Evolutionary conservation across 305 asterid genomes (phyloP).

Genomic region (Striga hermonthica): DNA sequence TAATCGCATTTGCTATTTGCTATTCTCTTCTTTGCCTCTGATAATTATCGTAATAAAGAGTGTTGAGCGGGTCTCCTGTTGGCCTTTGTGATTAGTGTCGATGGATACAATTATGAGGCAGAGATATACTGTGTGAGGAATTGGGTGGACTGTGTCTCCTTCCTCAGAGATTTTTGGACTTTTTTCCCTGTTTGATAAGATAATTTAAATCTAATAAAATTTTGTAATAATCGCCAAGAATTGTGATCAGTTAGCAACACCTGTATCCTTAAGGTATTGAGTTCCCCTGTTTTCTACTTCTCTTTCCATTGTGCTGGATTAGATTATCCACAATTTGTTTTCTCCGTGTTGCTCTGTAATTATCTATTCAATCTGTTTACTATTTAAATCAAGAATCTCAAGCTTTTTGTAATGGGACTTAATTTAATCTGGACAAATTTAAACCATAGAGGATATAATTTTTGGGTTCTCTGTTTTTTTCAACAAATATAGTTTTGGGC

Average conservation of each 20-base stretch:
- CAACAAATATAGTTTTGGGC: not conserved
- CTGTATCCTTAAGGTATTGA: not conserved
- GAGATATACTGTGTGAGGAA: constrained; percentile 14
- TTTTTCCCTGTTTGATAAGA: not conserved
- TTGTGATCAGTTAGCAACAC: not conserved
- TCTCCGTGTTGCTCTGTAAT: not conserved
- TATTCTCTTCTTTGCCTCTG: constrained; percentile 10
- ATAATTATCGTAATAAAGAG: not conserved
- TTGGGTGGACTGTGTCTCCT: not conserved
- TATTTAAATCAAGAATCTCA: not conserved
- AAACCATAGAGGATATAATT: not conserved
- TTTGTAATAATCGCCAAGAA: not conserved
- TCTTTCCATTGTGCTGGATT: not conserved
- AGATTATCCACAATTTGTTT: not conserved
- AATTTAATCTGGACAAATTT: constrained; percentile 10
- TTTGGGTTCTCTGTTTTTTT: constrained; percentile 10
- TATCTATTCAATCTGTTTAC: not conserved
- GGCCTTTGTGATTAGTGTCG: not conserved
- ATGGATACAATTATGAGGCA: constrained; percentile 9
- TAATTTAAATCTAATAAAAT: not conserved
- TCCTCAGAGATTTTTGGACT: not conserved
- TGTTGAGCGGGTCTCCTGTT: not conserved
- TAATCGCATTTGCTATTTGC: not conserved
- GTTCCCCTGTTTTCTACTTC: constrained; percentile 1
- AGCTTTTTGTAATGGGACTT: not conserved